Conservation (phyloP, 2,329 filamentous ascomycete genomes). For the Fusarium annulatum region DNA sequence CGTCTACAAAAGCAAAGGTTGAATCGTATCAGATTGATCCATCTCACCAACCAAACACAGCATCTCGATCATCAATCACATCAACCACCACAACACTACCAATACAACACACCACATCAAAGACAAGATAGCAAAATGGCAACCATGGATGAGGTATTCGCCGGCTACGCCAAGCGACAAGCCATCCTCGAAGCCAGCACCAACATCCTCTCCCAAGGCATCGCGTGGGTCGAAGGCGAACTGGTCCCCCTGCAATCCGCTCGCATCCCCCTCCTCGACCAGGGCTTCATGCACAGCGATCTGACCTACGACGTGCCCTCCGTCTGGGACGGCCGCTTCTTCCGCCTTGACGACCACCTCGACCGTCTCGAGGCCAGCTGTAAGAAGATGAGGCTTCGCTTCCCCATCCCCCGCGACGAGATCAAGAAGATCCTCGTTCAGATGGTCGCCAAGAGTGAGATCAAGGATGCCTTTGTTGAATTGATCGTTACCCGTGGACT, state of each 20-base stretch:
- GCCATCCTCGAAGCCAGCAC: constrained; percentile 39
- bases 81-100: background rate
- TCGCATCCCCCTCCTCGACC: constrained; percentile 61
- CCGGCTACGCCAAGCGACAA: constrained; percentile 48
- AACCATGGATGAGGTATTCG: constrained; percentile 57
- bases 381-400: constrained; percentile 56
- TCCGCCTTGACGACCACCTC: constrained; percentile 63
- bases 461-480: constrained; percentile 62
- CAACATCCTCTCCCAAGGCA: constrained; percentile 48
- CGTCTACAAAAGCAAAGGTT: constrained; percentile 13
- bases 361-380: constrained; percentile 57
- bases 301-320: constrained; percentile 64
- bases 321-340: constrained; percentile 63
- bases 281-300: constrained; percentile 64
- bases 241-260: constrained; percentile 58
- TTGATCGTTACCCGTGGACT: constrained; percentile 63
- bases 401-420: constrained; percentile 55
- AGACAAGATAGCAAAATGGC: constrained; percentile 48
- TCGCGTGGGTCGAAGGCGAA: constrained; percentile 60
- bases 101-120: background rate
- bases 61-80: background rate
- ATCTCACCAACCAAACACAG: background rate
- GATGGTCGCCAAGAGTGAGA: constrained; percentile 59
- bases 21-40: background rate
- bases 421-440: constrained; percentile 54